phyloP scores from a whole-genome alignment of 352 stramenopile species.

The Phytopythium kandeliae region DNA sequence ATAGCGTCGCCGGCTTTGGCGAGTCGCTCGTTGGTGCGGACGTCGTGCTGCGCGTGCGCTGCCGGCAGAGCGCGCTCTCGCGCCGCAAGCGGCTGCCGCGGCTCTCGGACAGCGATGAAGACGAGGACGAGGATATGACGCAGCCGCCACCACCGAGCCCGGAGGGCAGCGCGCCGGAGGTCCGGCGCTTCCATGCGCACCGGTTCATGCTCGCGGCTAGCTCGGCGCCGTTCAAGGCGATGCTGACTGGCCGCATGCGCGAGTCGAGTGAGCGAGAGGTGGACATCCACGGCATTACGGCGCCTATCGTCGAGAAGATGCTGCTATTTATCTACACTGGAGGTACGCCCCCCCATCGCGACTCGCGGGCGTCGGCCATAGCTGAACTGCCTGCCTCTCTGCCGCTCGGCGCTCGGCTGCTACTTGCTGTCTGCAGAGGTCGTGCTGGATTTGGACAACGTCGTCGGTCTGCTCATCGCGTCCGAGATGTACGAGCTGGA shows the following conservation, averaged over 20 bases:
- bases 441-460: constrained; percentile 61
- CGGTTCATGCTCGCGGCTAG: constrained; percentile 81
- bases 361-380: no score
- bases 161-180: constrained; percentile 3
- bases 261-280: constrained; percentile 69
- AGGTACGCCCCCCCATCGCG: constrained; percentile 23
- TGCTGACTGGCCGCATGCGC: constrained; percentile 79
- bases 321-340: constrained; percentile 83
- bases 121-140: constrained; percentile 2
- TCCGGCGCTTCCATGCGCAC: constrained; percentile 54
- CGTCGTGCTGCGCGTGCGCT: constrained; percentile 58
- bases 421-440: constrained; percentile 30
- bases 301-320: constrained; percentile 72
- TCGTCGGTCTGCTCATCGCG: constrained; percentile 67
- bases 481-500: constrained; percentile 83
- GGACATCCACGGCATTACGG: constrained; percentile 58
- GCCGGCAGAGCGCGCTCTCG: constrained; percentile 3
- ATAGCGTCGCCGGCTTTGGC: constrained; percentile 34
- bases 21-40: constrained; percentile 60
- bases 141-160: background rate
- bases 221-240: constrained; percentile 76
- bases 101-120: constrained; percentile 5
- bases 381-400: no score
- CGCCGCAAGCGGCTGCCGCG: background rate
- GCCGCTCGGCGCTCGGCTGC: no score